Base-by-base conservation (phyloP, 306 rosid genomes). In the Arachis hypogaea region DNA sequence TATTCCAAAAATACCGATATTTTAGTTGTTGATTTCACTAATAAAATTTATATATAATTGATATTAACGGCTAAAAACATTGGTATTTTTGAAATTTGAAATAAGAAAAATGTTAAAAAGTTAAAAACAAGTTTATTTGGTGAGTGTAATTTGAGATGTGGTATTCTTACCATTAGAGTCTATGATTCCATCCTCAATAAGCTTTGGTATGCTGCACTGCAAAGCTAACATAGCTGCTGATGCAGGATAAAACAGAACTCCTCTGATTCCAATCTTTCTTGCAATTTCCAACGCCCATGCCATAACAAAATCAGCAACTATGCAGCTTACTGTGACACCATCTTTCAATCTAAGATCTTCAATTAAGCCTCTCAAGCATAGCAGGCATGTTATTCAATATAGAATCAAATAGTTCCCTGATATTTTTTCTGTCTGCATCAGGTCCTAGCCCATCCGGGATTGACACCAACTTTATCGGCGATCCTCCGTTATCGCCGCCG, bases 281-380 rank as follows among this genome's bases (percentile, higher is more conserved):
- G 71, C 71, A 29, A 66, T 41, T 47, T 66, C 71, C 58, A 66
- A 46, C 5, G 58, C 58, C 71, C 71, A 66, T 11, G 6, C 71
- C 56, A 47, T 66, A 0, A 3, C 0, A 8, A 29, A 14, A 59
- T 59, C 65, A 59, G 40, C 65, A 59, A 59, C 22, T 2, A 59
- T 11, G 22, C 65, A 59, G 18, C 0, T 59, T 12, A 59, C 38
- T 59, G 22, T 59, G 1, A 22, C 1, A 7, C 38, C 65, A 33
- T 44, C 44, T 5, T 59, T 59, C 22, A 12, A 36, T 30, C 6
- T 7, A 47, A 66, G 9, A 5, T 52, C 66, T 57, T 10, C 18
- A 69, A 78, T 66, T 30, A 82, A 82, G 75, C 81, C 78, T 78
- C 75, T 78, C 83, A 63, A 82, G 63, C 75, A 56, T 46, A 51